Conservation (phyloP, 495 filamentous ascomycete species). For the Xylaria telfairii region DNA sequence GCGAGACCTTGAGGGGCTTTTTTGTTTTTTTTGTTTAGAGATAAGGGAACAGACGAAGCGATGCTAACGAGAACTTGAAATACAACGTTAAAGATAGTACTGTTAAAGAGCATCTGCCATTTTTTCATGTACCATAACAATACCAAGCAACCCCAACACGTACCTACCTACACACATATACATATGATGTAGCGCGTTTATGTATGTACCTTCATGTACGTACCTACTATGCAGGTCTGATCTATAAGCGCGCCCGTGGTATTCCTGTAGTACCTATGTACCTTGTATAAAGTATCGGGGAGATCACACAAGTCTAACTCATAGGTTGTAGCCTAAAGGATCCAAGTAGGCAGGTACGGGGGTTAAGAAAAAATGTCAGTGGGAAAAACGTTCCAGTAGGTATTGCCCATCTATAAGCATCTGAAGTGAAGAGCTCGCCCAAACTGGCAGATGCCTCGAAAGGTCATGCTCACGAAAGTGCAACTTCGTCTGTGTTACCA, state of each 20-base stretch:
- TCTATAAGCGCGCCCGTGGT: neutral
- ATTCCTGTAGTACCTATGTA: neutral
- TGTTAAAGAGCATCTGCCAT: neutral
- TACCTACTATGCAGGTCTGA: neutral
- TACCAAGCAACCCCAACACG: constrained; percentile 4
- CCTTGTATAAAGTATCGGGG: neutral
- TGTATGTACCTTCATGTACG: neutral
- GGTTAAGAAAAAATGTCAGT: neutral
- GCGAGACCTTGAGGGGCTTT: neutral
- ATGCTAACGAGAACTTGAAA: neutral
- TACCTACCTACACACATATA: too few relatives aligned
- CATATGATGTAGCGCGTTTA: neutral
- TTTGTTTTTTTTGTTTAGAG: constrained; percentile 11
- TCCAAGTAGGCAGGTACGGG: neutral
- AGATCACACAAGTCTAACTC: neutral
- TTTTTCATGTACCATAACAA: constrained; percentile 9
- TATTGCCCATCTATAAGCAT: neutral
- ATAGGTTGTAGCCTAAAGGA: neutral
- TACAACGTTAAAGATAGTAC: neutral
- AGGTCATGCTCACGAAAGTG: neutral
- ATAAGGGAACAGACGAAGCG: neutral
- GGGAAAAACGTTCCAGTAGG: too few relatives aligned
- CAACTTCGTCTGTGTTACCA: neutral
- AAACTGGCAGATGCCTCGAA: neutral
- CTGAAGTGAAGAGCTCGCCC: neutral